phyloP scores from a whole-genome alignment of 176 grass and related monocot species.

The Cenchrus fungigraminus region DNA sequence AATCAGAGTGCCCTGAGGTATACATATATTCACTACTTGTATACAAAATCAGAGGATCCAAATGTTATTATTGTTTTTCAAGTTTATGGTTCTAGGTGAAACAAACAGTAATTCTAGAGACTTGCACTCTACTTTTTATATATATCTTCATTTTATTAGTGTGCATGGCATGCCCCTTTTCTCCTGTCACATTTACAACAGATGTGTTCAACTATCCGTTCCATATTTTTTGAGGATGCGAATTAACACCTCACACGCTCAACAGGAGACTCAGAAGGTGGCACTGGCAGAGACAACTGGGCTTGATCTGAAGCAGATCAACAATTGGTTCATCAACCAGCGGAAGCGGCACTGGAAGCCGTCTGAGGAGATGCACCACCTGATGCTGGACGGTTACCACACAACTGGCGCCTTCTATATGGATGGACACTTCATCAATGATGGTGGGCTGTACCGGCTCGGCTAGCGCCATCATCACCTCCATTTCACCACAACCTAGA shows the following conservation, averaged over 20 bases:
- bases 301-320: constrained; percentile 95
- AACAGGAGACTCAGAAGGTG: constrained; percentile 88
- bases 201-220: background rate
- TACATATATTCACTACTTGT: background rate
- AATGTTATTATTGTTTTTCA: background rate
- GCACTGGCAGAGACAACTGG: constrained; percentile 77
- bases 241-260: background rate
- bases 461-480: constrained; percentile 12
- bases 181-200: background rate
- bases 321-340: constrained; percentile 99
- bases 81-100: background rate
- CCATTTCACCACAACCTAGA: background rate
- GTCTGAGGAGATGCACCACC: constrained; percentile 88
- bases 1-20: background rate
- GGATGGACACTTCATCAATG: constrained; percentile 80
- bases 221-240: background rate
- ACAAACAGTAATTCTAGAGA: background rate
- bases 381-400: constrained; percentile 90
- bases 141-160: background rate
- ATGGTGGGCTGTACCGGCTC: constrained; percentile 61
- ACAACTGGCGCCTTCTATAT: constrained; percentile 67
- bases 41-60: background rate
- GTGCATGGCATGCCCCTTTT: background rate
- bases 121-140: background rate
- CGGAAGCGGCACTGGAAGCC: constrained; percentile 99